Percentiles rank a stretch among this genome's conserved stretches.
These are phyloP conservation scores for Colletotrichum lini DNA, from an alignment of 2,329 filamentous ascomycete species.

Conservation along the genomic window DNA sequence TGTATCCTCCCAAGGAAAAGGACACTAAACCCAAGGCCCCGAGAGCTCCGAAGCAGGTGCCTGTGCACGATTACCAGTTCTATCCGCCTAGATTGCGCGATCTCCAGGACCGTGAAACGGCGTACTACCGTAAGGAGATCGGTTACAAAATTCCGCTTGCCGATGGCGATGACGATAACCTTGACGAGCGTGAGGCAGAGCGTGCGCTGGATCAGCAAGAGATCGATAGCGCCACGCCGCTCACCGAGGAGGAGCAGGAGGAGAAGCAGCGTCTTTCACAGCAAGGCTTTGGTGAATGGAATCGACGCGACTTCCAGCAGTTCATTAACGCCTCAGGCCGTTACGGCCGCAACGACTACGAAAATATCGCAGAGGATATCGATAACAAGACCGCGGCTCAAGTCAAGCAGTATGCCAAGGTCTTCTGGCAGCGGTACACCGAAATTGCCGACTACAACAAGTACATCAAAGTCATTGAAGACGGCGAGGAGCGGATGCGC, in stretches of 20 bases:
- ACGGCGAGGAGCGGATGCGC: constrained; percentile 90
- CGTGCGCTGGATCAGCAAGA: constrained; percentile 89
- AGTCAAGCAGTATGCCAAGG: constrained; percentile 91
- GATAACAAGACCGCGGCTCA: constrained; percentile 91
- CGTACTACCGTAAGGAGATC: constrained; percentile 95
- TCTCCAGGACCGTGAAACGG: constrained; percentile 96
- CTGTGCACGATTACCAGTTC: constrained; percentile 97
- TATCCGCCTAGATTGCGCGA: constrained; percentile 88
- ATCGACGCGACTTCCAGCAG: constrained; percentile 96
- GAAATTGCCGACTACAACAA: constrained; percentile 93
- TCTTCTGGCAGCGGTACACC: constrained; percentile 96
- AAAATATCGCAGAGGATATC: constrained; percentile 87
- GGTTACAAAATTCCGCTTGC: constrained; percentile 92
- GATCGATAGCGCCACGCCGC: constrained; percentile 90
- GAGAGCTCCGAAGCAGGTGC: constrained; percentile 92
- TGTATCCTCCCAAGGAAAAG: constrained; percentile 84
- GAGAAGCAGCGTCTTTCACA: constrained; percentile 87
- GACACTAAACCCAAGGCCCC: constrained; percentile 95
- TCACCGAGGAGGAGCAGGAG: constrained; percentile 90
- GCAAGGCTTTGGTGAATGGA: constrained; percentile 95
- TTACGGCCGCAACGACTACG: constrained; percentile 89
- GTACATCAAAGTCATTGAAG: constrained; percentile 89
- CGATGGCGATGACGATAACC: constrained; percentile 89
- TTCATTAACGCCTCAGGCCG: constrained; percentile 97
- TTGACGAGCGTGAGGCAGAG: constrained; percentile 89